Evolutionary conservation across 2,329 filamentous ascomycete genomes (phyloP), one percentile per base, ranked within the genome.

Genomic region (Madurella fahalii): DNA sequence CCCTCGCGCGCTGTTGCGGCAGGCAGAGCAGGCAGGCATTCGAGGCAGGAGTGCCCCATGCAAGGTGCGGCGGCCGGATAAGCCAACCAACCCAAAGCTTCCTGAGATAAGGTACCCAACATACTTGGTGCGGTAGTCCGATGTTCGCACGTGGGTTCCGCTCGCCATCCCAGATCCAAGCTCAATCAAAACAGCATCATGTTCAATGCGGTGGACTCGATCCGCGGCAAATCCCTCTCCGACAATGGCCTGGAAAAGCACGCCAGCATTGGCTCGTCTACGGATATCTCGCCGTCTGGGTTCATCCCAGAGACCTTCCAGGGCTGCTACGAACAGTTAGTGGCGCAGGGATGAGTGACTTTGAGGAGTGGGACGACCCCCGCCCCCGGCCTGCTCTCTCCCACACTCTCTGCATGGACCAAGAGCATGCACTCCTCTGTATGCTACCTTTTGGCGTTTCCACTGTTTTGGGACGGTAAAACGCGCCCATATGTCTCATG

Each of bases 311-410:
- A 25, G 7, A 7, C 25, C 7, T 25, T 3, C 7, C 7, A 25
- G 4, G 7, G 25, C 25, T 25, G 4, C 25, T 25, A 7, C 25
- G 25, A 25, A 25, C 25, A 25, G 25, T 25, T 25, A 3, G 25
- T 7, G 25, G 25, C 25, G 25, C 25, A 25, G 25, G 25, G 25
- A 7, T 25, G 25, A 25, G 7, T 25, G 25, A 25, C 7, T 25
- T 25, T 32, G 49, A 42, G 31, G 41, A 40, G 54, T 59, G 54
- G 53, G 53, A 49, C 45, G 52, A 37, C 48, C 50, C 51, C 57
- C 34, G 34, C 34, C 11, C 34, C 4, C 34, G 34, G 34, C 11
- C 4, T 37, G 31, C 34, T 9, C 4, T 11, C 34, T 37, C 34
- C 13, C 34, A 37, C 34, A 37, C 34, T 9, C 9, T 15, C 25